Percentiles rank a stretch among this genome's conserved stretches.
Evolutionary conservation across 768 basidiomycete genomes (phyloP).

Genomic region (Kwoniella heveanensis): DNA sequence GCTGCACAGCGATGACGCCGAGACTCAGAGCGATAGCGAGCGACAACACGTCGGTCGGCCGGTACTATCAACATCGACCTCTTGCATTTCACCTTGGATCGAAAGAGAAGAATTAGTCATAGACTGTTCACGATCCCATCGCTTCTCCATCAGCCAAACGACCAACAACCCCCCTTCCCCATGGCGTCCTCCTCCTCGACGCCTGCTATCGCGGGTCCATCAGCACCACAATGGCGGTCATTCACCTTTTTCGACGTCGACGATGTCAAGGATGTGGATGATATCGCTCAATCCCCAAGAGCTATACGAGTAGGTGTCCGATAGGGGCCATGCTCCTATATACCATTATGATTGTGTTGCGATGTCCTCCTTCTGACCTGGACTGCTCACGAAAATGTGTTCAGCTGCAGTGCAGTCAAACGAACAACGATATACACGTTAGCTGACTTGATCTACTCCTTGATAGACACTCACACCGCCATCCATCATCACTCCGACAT

Average conservation of each 20-base stretch:
- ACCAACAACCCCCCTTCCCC: too few relatives aligned
- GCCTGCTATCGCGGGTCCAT: slow-evolving; percentile 14
- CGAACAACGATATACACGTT: too few relatives aligned
- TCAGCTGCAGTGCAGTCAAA: too few relatives aligned
- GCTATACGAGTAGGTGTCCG: slow-evolving; percentile 73
- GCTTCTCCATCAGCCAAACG: too few relatives aligned
- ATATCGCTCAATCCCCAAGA: slow-evolving; percentile 72
- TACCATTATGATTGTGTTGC: too few relatives aligned
- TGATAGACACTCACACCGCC: slow-evolving; percentile 41
- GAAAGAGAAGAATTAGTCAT: too few relatives aligned
- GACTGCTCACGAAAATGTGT: too few relatives aligned
- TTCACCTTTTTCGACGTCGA: slow-evolving; percentile 85
- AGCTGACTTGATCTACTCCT: slow-evolving; percentile 7
- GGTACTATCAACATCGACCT: too few relatives aligned
- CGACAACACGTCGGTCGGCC: neutral
- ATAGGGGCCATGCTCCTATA: too few relatives aligned
- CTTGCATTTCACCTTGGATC: too few relatives aligned
- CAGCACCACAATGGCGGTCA: slow-evolving; percentile 70
- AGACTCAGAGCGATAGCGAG: neutral
- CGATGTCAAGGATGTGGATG: slow-evolving; percentile 75
- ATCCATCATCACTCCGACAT: slow-evolving; percentile 43
- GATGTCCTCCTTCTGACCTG: too few relatives aligned
- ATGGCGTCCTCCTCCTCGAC: slow-evolving; percentile 7
- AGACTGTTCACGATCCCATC: too few relatives aligned
- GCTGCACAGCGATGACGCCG: neutral